phyloP scores from a whole-genome alignment of 805 yeast species.

The Wickerhamomyces canadensis region DNA sequence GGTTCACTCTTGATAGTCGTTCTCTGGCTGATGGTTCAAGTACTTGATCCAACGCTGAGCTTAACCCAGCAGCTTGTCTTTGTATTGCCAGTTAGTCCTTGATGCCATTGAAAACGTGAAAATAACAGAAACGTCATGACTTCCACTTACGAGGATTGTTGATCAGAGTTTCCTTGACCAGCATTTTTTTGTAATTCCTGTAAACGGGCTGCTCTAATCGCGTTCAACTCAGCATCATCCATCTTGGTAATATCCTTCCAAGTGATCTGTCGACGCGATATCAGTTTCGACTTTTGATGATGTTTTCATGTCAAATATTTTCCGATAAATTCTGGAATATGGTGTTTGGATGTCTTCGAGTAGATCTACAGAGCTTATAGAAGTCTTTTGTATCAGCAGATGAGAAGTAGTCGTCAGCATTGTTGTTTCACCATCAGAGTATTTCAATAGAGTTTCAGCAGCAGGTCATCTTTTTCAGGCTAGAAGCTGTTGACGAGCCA shows the following conservation, averaged over 20 bases:
- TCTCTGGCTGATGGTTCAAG: slow-evolving; percentile 83
- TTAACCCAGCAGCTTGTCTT: slow-evolving; percentile 11
- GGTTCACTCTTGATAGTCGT: slow-evolving; percentile 74
- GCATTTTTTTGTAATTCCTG: slow-evolving; percentile 68
- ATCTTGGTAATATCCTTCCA: slow-evolving; percentile 34
- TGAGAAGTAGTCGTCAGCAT: too few species aligned
- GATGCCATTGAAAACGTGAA: too few species aligned
- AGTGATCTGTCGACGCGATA: background rate
- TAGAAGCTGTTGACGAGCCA: slow-evolving; percentile 14
- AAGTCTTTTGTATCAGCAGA: too few species aligned
- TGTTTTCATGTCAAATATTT: too few species aligned
- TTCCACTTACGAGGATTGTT: slow-evolving; percentile 10
- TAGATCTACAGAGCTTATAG: too few species aligned
- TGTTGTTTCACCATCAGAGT: too few species aligned
- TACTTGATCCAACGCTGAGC: slow-evolving; percentile 51
- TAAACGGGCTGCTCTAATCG: slow-evolving; percentile 89
- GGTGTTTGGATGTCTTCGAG: slow-evolving; percentile 2
- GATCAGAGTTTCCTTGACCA: slow-evolving; percentile 26
- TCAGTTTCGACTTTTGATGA: too few species aligned
- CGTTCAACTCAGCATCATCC: slow-evolving; percentile 86
- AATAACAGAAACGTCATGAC: background rate
- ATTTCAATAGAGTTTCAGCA: too few species aligned
- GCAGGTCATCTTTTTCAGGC: background rate
- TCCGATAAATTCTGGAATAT: too few species aligned
- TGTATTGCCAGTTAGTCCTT: too few species aligned